A percentile compares a stretch with the other conserved stretches of the same genome.
These are phyloP conservation scores for Russula sp. DNA, from an alignment of 768 basidiomycete species.

Conservation along the genomic window DNA sequence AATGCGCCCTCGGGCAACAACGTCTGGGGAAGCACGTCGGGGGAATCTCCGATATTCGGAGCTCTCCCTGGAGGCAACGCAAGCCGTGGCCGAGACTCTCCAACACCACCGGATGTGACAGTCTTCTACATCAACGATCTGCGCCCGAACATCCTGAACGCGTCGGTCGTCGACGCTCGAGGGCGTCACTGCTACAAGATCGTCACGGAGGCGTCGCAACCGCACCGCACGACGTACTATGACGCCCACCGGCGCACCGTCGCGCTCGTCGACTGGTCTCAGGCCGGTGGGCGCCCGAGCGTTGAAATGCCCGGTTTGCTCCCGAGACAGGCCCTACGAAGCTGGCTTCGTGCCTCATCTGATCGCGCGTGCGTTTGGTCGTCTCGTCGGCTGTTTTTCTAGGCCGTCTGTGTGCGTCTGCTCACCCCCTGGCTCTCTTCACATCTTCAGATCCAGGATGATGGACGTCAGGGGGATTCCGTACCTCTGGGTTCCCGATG, in stretches of 20 bases:
- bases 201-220: slow-evolving; percentile 18
- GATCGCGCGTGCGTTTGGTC: slow-evolving; percentile 16
- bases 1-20: slow-evolving; percentile 4
- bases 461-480: slow-evolving; percentile 23
- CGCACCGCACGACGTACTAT: slow-evolving; percentile 15
- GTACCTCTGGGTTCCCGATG: slow-evolving; percentile 22
- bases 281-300: slow-evolving; percentile 1
- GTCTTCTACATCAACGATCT: slow-evolving; percentile 18
- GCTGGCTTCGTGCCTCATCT: slow-evolving; percentile 19
- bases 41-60: slow-evolving; percentile 13
- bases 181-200: slow-evolving; percentile 15
- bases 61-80: slow-evolving; percentile 16
- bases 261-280: slow-evolving; percentile 20
- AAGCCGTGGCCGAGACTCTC: background rate
- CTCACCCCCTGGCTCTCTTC: background rate
- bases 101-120: slow-evolving; percentile 1
- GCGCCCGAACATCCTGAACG: slow-evolving; percentile 23
- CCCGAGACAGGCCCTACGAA: slow-evolving; percentile 12
- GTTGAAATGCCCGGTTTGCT: slow-evolving; percentile 24
- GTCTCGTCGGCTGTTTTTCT: background rate
- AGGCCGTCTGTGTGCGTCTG: background rate
- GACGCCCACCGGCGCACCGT: slow-evolving; percentile 20
- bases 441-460: slow-evolving; percentile 7
- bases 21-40: background rate
- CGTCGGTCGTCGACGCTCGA: slow-evolving; percentile 20